Conservation (phyloP, 2,329 filamentous ascomycete genomes). For the Aureobasidium sp. region DNA sequence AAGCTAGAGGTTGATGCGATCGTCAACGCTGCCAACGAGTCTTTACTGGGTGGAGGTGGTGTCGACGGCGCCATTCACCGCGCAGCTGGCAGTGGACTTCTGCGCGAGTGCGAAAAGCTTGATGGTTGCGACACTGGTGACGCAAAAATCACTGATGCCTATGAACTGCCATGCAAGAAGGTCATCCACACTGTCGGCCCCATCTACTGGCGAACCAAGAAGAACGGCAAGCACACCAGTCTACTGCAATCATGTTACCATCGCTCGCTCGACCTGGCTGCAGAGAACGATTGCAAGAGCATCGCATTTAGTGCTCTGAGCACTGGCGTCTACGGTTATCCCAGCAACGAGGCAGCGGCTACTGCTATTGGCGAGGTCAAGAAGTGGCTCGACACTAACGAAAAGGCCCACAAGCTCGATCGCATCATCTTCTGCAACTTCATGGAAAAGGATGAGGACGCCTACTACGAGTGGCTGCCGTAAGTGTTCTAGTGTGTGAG, state of each 20-base stretch:
- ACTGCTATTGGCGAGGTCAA: slow-evolving; percentile 57
- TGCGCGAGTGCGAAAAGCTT: slow-evolving; percentile 63
- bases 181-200: slow-evolving; percentile 92
- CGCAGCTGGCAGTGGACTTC: slow-evolving; percentile 63
- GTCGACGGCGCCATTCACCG: slow-evolving; percentile 70
- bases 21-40: slow-evolving; percentile 83
- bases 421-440: slow-evolving; percentile 82
- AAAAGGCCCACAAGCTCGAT: slow-evolving; percentile 45
- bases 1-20: slow-evolving; percentile 69
- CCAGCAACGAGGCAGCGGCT: slow-evolving; percentile 61
- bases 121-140: slow-evolving; percentile 67
- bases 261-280: slow-evolving; percentile 63
- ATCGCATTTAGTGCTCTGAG: slow-evolving; percentile 81
- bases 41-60: slow-evolving; percentile 77
- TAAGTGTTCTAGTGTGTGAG: slow-evolving; percentile 46
- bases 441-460: slow-evolving; percentile 63
- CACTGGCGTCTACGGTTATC: slow-evolving; percentile 86
- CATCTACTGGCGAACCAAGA: slow-evolving; percentile 48
- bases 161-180: slow-evolving; percentile 64
- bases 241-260: slow-evolving; percentile 59
- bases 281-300: slow-evolving; percentile 54
- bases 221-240: slow-evolving; percentile 29
- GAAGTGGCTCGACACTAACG: slow-evolving; percentile 41
- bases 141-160: slow-evolving; percentile 75
- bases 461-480: slow-evolving; percentile 66